phyloP scores from a whole-genome alignment of 2,329 filamentous ascomycete genomes.

The Macrophomina phaseolina region DNA sequence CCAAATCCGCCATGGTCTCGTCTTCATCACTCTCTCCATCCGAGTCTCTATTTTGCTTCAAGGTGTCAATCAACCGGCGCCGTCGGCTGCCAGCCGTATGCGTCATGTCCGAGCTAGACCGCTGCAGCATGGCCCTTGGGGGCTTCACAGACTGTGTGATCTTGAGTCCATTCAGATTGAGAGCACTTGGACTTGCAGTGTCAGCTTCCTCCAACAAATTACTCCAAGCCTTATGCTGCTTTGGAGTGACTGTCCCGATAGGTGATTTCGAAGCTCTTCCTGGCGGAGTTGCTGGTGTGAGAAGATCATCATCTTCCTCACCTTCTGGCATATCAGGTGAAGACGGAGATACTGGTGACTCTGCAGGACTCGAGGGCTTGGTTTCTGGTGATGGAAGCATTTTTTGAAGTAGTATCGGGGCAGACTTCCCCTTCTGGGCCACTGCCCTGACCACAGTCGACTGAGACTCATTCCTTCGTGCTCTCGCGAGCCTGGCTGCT shows the following conservation, averaged over 20 bases:
- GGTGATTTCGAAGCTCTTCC: constrained; percentile 27
- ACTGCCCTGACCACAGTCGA: neutral
- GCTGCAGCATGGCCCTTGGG: constrained; percentile 3
- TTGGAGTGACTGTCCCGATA: constrained; percentile 43
- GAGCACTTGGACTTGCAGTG: constrained; percentile 37
- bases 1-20: constrained; percentile 21
- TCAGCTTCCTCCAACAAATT: constrained; percentile 39
- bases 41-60: constrained; percentile 26
- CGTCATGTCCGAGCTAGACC: constrained; percentile 21
- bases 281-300: constrained; percentile 17
- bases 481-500: constrained; percentile 5
- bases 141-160: constrained; percentile 33
- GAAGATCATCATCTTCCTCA: constrained; percentile 5
- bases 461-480: constrained; percentile 1
- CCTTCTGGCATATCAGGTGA: neutral
- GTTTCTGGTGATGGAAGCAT: constrained; percentile 39
- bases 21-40: constrained; percentile 29
- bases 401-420: constrained; percentile 31
- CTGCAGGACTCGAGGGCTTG: constrained; percentile 27
- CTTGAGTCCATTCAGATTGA: constrained; percentile 39
- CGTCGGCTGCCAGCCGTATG: neutral
- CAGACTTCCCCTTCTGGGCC: constrained; percentile 20
- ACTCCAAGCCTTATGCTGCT: constrained; percentile 42
- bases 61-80: constrained; percentile 34
- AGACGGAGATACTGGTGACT: constrained; percentile 3